Conservation (phyloP, 345 rosid genomes). For the Eucalyptus cloeziana region DNA sequence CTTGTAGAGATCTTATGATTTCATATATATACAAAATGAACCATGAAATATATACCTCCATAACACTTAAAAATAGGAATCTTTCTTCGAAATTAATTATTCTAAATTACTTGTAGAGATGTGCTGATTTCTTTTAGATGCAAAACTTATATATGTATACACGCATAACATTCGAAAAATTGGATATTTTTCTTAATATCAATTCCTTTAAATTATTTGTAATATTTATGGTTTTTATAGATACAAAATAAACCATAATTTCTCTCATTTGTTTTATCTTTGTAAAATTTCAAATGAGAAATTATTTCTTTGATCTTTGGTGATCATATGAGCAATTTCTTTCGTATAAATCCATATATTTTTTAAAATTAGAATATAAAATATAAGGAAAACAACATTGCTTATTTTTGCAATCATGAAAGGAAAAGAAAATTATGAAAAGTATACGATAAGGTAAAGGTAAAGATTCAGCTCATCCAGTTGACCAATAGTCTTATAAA, state of each 20-base stretch:
- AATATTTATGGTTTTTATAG: neutral
- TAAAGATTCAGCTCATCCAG: accelerated
- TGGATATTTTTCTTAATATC: neutral
- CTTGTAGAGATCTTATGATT: neutral
- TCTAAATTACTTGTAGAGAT: neutral
- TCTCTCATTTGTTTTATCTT: neutral
- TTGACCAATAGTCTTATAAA: neutral
- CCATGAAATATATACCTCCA: neutral
- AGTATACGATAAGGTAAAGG: no score
- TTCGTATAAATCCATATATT: neutral
- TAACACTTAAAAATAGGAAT: neutral
- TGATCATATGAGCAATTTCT: neutral
- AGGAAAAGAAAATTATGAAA: neutral
- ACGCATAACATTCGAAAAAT: neutral
- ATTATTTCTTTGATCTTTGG: neutral
- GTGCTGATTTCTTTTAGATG: neutral
- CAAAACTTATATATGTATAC: neutral
- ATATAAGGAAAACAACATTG: neutral
- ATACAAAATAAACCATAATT: neutral
- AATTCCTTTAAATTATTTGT: neutral
- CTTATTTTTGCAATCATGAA: neutral
- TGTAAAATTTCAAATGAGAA: neutral
- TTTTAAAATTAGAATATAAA: neutral
- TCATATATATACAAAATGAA: neutral
- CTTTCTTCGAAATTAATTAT: no score